phyloP scores from a whole-genome alignment of 345 rosid genomes.

The Eucalyptus marginata region DNA sequence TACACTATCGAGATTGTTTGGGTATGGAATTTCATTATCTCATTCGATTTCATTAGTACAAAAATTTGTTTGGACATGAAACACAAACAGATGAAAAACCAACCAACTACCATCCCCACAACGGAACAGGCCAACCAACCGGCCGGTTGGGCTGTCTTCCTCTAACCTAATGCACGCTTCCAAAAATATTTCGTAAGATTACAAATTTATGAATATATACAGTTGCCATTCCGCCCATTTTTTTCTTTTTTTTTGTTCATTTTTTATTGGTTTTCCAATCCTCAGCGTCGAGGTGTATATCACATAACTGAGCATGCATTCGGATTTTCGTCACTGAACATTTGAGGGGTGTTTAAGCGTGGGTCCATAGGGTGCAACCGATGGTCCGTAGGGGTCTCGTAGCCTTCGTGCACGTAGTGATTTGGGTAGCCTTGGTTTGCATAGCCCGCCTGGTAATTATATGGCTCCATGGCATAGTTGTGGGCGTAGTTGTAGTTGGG shows the following conservation, averaged over 20 bases:
- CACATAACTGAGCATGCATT: constrained; percentile 1
- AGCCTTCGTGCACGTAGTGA: not conserved
- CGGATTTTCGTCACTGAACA: constrained; percentile 6
- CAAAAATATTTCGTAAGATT: not conserved
- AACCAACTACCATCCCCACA: not conserved
- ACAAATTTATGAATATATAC: not conserved
- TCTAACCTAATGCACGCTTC: not conserved
- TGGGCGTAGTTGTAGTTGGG: not conserved
- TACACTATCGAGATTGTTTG: not conserved
- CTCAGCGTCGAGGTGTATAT: not conserved
- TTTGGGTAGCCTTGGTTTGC: not conserved
- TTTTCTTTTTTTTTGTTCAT: no score
- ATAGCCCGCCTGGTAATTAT: not conserved
- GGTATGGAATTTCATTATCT: not conserved
- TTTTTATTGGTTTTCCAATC: not conserved
- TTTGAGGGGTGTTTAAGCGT: not conserved
- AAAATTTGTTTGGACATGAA: not conserved
- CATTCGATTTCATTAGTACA: not conserved
- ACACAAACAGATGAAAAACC: not conserved
- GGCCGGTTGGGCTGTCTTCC: not conserved
- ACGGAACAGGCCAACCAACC: not conserved
- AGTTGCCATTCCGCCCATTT: not conserved
- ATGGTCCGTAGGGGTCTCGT: not conserved
- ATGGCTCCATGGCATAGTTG: not conserved
- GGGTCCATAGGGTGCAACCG: not conserved